phyloP scores from a whole-genome alignment of 2,329 filamentous ascomycete species.

The Elsinoe arachidis region DNA sequence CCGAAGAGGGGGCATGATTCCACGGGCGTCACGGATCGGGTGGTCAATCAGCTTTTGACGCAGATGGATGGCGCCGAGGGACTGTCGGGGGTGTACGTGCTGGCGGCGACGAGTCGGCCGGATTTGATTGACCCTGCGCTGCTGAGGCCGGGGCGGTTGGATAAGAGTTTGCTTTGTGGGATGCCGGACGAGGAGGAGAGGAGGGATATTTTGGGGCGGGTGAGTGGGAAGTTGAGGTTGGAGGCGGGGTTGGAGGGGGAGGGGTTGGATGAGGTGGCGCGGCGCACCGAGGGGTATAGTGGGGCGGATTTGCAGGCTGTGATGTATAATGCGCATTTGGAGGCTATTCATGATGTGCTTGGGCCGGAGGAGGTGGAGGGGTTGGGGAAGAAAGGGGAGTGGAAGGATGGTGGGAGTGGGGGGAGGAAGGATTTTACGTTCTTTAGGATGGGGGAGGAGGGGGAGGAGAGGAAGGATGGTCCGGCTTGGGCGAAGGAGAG shows the following conservation, averaged over 20 bases:
- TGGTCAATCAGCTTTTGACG: conserved; percentile 95
- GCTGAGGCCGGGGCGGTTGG: conserved; percentile 79
- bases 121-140: conserved; percentile 94
- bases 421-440: conserved; percentile 57
- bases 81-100: conserved; percentile 85
- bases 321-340: conserved; percentile 90
- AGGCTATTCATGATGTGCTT: conserved; percentile 91
- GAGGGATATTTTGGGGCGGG: conserved; percentile 75
- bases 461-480: conserved; percentile 11
- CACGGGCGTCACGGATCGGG: conserved; percentile 95
- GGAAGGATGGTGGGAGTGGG: conserved; percentile 17
- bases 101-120: conserved; percentile 86
- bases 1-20: conserved; percentile 95
- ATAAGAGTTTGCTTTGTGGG: conserved; percentile 88
- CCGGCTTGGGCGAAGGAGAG: conserved; percentile 58
- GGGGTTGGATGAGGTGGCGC: conserved; percentile 61
- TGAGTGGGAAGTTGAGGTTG: conserved; percentile 74
- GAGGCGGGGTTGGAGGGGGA: conserved; percentile 51
- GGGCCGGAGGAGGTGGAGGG: conserved; percentile 33
- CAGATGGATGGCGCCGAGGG: conserved; percentile 99
- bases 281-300: conserved; percentile 77
- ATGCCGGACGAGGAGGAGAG: conserved; percentile 74
- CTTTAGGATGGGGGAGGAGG: conserved; percentile 65
- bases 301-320: conserved; percentile 92
- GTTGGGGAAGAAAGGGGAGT: conserved; percentile 28